phyloP scores from a whole-genome alignment of 768 basidiomycete species.

The Boletus huronensis region DNA sequence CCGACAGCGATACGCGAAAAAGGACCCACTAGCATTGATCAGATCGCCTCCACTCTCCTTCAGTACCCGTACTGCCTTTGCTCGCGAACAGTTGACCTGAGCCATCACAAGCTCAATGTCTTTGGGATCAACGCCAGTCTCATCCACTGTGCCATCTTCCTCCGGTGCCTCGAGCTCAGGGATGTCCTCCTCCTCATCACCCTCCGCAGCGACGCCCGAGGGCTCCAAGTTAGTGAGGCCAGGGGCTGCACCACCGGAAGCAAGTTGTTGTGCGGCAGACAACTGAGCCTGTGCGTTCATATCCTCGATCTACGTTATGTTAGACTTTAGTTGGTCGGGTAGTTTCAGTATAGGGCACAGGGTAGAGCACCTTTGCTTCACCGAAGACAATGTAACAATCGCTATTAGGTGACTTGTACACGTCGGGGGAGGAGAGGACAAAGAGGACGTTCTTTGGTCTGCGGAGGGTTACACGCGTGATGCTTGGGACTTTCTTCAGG shows the following conservation, averaged over 20 bases:
- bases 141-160: slow-evolving; percentile 79
- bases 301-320: slow-evolving; percentile 66
- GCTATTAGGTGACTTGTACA: slow-evolving; percentile 96
- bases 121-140: slow-evolving; percentile 86
- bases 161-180: slow-evolving; percentile 82
- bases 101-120: slow-evolving; percentile 94
- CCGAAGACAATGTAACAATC: slow-evolving; percentile 99
- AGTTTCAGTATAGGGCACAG: slow-evolving; percentile 2
- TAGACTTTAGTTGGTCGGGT: neutral
- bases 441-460: slow-evolving; percentile 96
- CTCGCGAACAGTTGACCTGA: slow-evolving; percentile 84
- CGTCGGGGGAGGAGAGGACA: slow-evolving; percentile 90
- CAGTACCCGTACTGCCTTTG: slow-evolving; percentile 86
- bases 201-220: slow-evolving; percentile 46
- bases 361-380: slow-evolving; percentile 74
- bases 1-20: neutral
- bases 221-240: slow-evolving; percentile 48
- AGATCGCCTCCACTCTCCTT: slow-evolving; percentile 92
- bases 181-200: slow-evolving; percentile 72
- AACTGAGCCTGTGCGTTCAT: slow-evolving; percentile 79
- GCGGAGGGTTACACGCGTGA: slow-evolving; percentile 92
- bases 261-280: slow-evolving; percentile 76
- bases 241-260: slow-evolving; percentile 42
- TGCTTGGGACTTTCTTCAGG: slow-evolving; percentile 86
- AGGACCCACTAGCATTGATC: slow-evolving; percentile 89